A percentile compares a stretch with the other conserved stretches of the same genome.
These are phyloP conservation scores for Lactarius trivialis DNA, from an alignment of 768 basidiomycete genomes.

Conservation along the genomic window DNA sequence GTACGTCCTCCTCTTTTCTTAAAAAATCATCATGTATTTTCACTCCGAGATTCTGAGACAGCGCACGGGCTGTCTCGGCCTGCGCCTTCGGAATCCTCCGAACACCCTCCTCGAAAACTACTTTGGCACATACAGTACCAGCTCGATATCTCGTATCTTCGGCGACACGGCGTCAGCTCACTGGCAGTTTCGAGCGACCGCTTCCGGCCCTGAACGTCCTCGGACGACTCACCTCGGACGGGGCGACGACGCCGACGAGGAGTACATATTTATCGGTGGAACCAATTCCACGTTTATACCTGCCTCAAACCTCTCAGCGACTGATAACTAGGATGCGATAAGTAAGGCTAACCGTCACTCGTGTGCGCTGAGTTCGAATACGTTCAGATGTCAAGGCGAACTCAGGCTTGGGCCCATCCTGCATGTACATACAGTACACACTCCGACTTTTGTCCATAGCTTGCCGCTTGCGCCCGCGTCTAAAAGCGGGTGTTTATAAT, in stretches of 20 bases:
- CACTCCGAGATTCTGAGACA: background rate
- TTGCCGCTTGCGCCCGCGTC: background rate
- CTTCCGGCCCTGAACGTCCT: background rate
- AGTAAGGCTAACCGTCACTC: background rate
- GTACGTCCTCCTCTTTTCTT: background rate
- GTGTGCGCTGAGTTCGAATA: slow-evolving; percentile 16
- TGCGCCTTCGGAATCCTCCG: background rate
- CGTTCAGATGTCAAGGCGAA: background rate
- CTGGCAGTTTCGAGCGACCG: background rate
- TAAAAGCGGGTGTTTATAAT: background rate
- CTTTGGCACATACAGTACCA: background rate
- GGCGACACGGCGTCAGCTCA: background rate
- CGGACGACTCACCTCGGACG: background rate
- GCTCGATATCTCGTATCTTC: background rate
- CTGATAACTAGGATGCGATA: background rate
- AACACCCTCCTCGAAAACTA: background rate
- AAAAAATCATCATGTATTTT: background rate
- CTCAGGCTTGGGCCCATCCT: background rate
- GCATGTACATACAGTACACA: background rate
- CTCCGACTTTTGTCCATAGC: slow-evolving; percentile 9
- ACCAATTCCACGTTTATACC: too few relatives aligned
- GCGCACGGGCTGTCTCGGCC: too few relatives aligned
- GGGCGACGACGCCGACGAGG: background rate
- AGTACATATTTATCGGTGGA: too few relatives aligned
- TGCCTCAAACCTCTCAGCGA: background rate